These are phyloP conservation scores for Metarhizium robertsii DNA, from an alignment of 2,329 filamentous ascomycete species.

Conservation along the genomic window DNA sequence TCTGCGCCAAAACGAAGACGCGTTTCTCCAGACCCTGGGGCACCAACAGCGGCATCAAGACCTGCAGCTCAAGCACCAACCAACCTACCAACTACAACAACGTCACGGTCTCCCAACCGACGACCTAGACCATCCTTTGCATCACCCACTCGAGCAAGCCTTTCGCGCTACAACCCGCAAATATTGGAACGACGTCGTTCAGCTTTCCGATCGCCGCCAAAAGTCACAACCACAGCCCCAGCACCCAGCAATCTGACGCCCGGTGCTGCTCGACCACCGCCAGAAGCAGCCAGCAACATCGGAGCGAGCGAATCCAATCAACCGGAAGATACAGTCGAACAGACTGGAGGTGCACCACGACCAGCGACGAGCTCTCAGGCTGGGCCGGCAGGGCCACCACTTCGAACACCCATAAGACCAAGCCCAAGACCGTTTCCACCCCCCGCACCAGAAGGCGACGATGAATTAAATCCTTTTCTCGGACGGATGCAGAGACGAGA, in stretches of 20 bases:
- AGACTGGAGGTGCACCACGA: conserved; percentile 6
- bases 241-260: not conserved
- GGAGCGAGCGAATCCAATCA: conserved; percentile 13
- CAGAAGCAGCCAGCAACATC: conserved; percentile 5
- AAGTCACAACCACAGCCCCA: conserved; percentile 8
- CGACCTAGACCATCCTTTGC: conserved; percentile 47
- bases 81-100: not conserved
- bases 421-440: conserved; percentile 38
- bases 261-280: not conserved
- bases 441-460: conserved; percentile 22
- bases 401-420: conserved; percentile 32
- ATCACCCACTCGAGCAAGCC: conserved; percentile 57
- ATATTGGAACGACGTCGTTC: conserved; percentile 38
- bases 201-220: conserved; percentile 24
- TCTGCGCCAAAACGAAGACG: conserved; percentile 45
- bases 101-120: conserved; percentile 11
- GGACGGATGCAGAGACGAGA: conserved; percentile 18
- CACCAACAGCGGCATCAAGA: not conserved
- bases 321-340: conserved; percentile 11
- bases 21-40: conserved; percentile 7
- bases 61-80: not conserved
- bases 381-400: conserved; percentile 24
- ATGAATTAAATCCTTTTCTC: conserved; percentile 21
- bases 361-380: conserved; percentile 16
- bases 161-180: conserved; percentile 51